Percentiles rank a stretch among this genome's conserved stretches.
These are phyloP conservation scores for Coniochaeta ligniaria DNA, from an alignment of 2,329 filamentous ascomycete species.

Conservation along the genomic window DNA sequence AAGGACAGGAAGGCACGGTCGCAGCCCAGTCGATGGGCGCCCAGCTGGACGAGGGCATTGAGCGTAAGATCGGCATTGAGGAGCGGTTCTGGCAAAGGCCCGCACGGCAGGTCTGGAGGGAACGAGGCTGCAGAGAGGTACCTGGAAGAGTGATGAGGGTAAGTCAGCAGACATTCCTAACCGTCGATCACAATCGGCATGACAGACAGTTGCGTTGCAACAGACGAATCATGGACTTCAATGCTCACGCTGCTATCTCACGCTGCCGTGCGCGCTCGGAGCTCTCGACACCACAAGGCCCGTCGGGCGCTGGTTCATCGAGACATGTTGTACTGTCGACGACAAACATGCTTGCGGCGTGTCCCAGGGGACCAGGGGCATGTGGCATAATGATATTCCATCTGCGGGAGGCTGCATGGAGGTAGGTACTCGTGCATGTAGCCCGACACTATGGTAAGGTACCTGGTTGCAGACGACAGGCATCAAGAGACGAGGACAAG, in stretches of 20 bases:
- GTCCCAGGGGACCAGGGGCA: not conserved
- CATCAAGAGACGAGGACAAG: too few relatives aligned
- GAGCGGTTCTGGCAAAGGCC: slow-evolving; percentile 1
- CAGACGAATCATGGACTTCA: not conserved
- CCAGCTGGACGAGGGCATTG: slow-evolving; percentile 33
- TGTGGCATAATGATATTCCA: too few relatives aligned
- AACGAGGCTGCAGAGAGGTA: slow-evolving; percentile 15
- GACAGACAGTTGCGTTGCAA: not conserved
- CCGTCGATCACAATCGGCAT: not conserved
- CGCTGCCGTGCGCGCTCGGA: slow-evolving; percentile 10
- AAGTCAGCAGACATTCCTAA: not conserved
- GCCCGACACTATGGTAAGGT: too few relatives aligned
- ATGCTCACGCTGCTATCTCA: slow-evolving; percentile 9
- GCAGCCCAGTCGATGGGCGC: slow-evolving; percentile 25
- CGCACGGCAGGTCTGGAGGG: slow-evolving; percentile 5
- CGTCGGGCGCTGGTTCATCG: not conserved
- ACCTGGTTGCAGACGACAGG: too few relatives aligned
- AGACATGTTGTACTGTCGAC: not conserved
- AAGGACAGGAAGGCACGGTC: slow-evolving; percentile 32
- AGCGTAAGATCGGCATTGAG: slow-evolving; percentile 19
- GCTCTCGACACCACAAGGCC: slow-evolving; percentile 1
- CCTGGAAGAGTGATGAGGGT: slow-evolving; percentile 1
- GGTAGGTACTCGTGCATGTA: too few relatives aligned
- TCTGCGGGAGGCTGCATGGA: not conserved
- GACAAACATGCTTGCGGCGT: not conserved